Conservation (phyloP, 768 basidiomycete genomes). For the Boletellus ananas region DNA sequence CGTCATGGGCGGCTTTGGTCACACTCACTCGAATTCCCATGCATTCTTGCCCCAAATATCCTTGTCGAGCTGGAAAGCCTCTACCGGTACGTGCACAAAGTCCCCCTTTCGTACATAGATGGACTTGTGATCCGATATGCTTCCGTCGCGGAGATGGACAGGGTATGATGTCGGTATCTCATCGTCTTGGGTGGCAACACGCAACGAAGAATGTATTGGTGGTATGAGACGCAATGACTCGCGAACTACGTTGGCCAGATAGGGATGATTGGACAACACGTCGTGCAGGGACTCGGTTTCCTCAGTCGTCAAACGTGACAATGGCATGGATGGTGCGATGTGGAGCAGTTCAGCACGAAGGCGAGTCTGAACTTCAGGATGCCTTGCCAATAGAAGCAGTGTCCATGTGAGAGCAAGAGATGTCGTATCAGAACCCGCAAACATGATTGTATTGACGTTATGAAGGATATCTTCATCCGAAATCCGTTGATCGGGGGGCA, state of each 20-base stretch:
- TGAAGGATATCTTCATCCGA: slow-evolving; percentile 85
- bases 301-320: slow-evolving; percentile 52
- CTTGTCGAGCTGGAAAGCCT: slow-evolving; percentile 76
- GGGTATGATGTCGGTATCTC: slow-evolving; percentile 68
- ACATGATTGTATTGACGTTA: slow-evolving; percentile 87
- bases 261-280: slow-evolving; percentile 57
- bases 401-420: slow-evolving; percentile 84
- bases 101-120: slow-evolving; percentile 63
- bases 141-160: slow-evolving; percentile 49
- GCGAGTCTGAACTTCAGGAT: slow-evolving; percentile 62
- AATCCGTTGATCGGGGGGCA: slow-evolving; percentile 66
- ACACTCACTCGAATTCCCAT: slow-evolving; percentile 72
- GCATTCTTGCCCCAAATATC: slow-evolving; percentile 77
- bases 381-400: slow-evolving; percentile 65
- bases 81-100: slow-evolving; percentile 73
- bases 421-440: slow-evolving; percentile 86
- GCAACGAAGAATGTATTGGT: slow-evolving; percentile 76
- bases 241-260: slow-evolving; percentile 69
- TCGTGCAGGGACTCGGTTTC: slow-evolving; percentile 60
- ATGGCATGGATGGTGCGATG: slow-evolving; percentile 38
- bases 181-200: slow-evolving; percentile 76
- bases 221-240: slow-evolving; percentile 78
- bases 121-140: slow-evolving; percentile 36
- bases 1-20: neutral
- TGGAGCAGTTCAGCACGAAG: slow-evolving; percentile 65